These are phyloP conservation scores for Podospora anserina DNA, from an alignment of 495 filamentous ascomycete genomes.

Conservation along the genomic window DNA sequence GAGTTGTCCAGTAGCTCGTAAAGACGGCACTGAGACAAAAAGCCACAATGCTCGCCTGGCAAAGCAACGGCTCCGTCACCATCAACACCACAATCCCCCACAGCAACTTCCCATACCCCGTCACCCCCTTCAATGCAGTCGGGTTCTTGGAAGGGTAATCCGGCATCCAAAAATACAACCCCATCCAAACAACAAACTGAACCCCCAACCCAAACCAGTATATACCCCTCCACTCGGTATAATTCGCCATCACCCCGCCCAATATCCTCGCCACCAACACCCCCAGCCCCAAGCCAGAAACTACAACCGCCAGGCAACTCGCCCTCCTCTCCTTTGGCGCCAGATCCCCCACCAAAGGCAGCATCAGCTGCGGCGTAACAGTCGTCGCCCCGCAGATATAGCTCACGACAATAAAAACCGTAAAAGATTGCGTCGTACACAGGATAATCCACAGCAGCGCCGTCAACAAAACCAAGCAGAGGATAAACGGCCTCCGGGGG, in stretches of 20 bases:
- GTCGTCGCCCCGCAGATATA: slow-evolving; percentile 72
- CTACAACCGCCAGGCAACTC: slow-evolving; percentile 66
- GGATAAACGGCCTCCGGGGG: slow-evolving; percentile 64
- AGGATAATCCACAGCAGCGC: slow-evolving; percentile 66
- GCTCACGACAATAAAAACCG: slow-evolving; percentile 62
- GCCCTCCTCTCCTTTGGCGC: slow-evolving; percentile 67
- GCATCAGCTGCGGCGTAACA: slow-evolving; percentile 82
- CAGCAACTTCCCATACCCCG: slow-evolving; percentile 67
- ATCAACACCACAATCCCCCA: slow-evolving; percentile 60
- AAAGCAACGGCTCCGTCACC: slow-evolving; percentile 60
- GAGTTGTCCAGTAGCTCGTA: slow-evolving; percentile 69
- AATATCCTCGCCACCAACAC: slow-evolving; percentile 74
- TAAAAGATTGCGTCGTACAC: slow-evolving; percentile 64
- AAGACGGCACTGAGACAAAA: slow-evolving; percentile 43
- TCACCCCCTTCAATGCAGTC: slow-evolving; percentile 47
- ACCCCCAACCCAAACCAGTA: slow-evolving; percentile 78
- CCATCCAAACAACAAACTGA: slow-evolving; percentile 62
- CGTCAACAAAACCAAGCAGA: slow-evolving; percentile 63
- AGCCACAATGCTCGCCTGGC: slow-evolving; percentile 51
- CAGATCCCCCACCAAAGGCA: slow-evolving; percentile 78
- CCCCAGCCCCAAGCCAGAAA: slow-evolving; percentile 73
- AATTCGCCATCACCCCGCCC: slow-evolving; percentile 70
- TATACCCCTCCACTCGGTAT: slow-evolving; percentile 67
- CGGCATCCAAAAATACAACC: slow-evolving; percentile 73
- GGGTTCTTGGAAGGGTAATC: slow-evolving; percentile 77